These are phyloP conservation scores for Polytrichum formosum DNA, from an alignment of 225 moss, liverwort and hornwort species.

Conservation along the genomic window DNA sequence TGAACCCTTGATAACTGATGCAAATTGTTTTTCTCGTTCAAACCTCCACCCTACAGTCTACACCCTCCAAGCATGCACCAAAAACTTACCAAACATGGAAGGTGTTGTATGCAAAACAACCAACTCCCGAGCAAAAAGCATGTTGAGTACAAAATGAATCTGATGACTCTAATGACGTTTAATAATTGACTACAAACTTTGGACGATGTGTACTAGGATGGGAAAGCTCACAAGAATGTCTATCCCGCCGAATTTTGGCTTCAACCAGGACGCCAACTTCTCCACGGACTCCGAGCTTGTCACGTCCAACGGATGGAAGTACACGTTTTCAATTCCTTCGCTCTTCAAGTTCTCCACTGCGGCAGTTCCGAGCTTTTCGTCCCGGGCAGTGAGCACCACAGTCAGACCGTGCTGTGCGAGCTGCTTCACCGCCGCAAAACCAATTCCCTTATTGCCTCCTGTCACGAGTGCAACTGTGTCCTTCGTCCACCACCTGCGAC, in stretches of 20 bases:
- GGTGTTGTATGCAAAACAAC: too few relatives aligned
- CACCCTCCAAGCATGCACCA: too few relatives aligned
- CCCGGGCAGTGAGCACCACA: constrained; percentile 18
- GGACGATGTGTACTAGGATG: neutral
- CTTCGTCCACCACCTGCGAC: neutral
- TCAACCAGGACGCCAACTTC: neutral
- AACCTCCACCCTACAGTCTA: too few relatives aligned
- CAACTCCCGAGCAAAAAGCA: too few relatives aligned
- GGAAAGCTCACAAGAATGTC: constrained; percentile 1
- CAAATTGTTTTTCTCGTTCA: too few relatives aligned
- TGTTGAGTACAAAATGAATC: neutral
- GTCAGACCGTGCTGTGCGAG: constrained; percentile 12
- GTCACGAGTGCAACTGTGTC: constrained; percentile 15
- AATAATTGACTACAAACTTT: too few relatives aligned
- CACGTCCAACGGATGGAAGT: neutral
- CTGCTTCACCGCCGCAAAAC: constrained; percentile 11
- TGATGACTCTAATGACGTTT: too few relatives aligned
- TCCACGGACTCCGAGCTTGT: neutral
- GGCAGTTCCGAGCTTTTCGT: neutral
- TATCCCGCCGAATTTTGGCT: neutral
- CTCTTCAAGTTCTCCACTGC: neutral
- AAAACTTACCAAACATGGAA: too few relatives aligned
- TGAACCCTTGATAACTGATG: neutral
- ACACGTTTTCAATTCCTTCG: neutral
- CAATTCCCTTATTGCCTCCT: constrained; percentile 16